Percentiles rank a stretch among this genome's conserved stretches.
Evolutionary conservation across 2,329 filamentous ascomycete genomes (phyloP).

Genomic region (Beauveria sp.): DNA sequence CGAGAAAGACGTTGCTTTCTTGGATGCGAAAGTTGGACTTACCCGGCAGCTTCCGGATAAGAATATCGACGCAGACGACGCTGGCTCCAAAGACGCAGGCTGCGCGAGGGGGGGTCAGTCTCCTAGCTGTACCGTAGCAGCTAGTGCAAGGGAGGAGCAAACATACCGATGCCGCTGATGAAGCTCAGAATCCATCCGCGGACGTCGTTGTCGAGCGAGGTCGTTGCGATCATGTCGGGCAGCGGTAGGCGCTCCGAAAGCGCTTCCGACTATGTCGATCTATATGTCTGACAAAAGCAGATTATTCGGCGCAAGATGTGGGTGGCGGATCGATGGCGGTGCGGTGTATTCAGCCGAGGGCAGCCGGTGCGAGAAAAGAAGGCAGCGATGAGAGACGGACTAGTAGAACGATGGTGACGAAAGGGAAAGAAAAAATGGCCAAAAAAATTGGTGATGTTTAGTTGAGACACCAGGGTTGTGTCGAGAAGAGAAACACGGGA

Average conservation of each 20-base stretch:
- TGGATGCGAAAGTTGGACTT: slow-evolving; percentile 77
- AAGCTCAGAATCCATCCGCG: slow-evolving; percentile 90
- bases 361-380: neutral
- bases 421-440: neutral
- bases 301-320: neutral
- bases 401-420: neutral
- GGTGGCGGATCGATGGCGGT: neutral
- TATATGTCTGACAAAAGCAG: neutral
- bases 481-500: neutral
- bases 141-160: slow-evolving; percentile 3
- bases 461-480: neutral
- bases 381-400: neutral
- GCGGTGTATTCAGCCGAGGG: neutral
- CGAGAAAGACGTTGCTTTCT: slow-evolving; percentile 81
- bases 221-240: neutral
- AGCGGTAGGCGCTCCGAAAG: neutral
- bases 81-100: slow-evolving; percentile 68
- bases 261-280: neutral
- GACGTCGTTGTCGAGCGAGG: slow-evolving; percentile 63
- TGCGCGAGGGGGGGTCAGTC: slow-evolving; percentile 19
- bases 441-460: neutral
- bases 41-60: slow-evolving; percentile 65
- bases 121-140: slow-evolving; percentile 8
- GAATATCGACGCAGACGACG: slow-evolving; percentile 78
- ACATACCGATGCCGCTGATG: slow-evolving; percentile 65